These are phyloP conservation scores for Chlorencoelia australis DNA, from an alignment of 2,329 filamentous ascomycete genomes.

Conservation along the genomic window DNA sequence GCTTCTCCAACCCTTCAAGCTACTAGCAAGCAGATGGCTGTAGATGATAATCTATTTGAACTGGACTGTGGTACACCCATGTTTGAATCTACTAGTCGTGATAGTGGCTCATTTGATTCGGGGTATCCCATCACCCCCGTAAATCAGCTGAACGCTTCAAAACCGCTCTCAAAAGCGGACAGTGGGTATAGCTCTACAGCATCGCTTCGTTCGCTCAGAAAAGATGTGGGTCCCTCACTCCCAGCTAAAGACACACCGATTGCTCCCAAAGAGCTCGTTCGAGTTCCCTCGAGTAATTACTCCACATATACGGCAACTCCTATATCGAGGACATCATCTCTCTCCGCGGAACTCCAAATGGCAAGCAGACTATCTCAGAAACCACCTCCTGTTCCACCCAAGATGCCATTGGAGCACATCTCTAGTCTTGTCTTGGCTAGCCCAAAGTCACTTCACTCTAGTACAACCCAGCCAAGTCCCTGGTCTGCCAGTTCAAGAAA, in stretches of 20 bases:
- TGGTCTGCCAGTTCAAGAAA: no score
- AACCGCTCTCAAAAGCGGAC: conserved; percentile 45
- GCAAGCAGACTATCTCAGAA: no score
- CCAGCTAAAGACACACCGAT: conserved; percentile 14
- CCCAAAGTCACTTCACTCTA: no score
- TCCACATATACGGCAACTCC: not conserved
- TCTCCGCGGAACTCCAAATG: no score
- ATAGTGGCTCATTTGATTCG: conserved; percentile 19
- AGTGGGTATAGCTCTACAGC: conserved; percentile 47
- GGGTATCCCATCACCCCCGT: conserved; percentile 11
- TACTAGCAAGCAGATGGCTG: conserved; percentile 38
- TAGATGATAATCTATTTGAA: conserved; percentile 39
- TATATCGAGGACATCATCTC: no score
- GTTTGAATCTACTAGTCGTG: conserved; percentile 5
- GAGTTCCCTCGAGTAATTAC: not conserved
- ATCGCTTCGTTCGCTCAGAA: conserved; percentile 9
- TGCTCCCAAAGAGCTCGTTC: no score
- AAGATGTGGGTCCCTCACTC: conserved; percentile 9
- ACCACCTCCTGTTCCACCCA: no score
- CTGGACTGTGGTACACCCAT: conserved; percentile 16
- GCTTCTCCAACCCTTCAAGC: conserved; percentile 31
- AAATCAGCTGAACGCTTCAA: conserved; percentile 15
- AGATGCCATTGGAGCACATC: no score
- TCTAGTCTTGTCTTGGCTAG: no score
- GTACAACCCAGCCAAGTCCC: no score